Evolutionary conservation across 257 asterid genomes (phyloP).

Genomic region (Nicotiana benthamiana): DNA sequence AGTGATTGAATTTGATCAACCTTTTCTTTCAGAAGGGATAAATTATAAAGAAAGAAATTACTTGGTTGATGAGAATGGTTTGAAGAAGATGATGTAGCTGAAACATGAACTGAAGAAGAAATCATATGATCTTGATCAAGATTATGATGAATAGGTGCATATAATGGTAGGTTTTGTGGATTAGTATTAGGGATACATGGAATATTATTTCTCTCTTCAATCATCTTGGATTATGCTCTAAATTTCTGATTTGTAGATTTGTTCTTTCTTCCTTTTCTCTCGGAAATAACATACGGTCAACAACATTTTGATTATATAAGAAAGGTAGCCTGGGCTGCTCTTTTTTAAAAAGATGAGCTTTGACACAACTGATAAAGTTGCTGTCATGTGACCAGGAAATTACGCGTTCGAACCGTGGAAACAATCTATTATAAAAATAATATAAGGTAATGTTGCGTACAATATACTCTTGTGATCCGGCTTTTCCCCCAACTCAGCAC

Average conservation of each 20-base stretch:
- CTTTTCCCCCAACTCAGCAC: no score
- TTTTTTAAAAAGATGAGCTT: no score
- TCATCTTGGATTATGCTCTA: conserved; percentile 19
- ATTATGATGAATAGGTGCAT: conserved; percentile 7
- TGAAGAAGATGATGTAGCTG: no score
- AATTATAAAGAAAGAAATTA: conserved; percentile 44
- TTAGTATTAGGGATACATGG: conserved; percentile 32
- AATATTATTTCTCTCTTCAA: conserved; percentile 14
- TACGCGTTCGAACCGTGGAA: no score
- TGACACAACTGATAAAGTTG: no score
- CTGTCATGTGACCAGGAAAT: no score
- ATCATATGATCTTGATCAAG: conserved; percentile 14
- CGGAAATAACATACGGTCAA: neutral
- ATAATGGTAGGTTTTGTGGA: conserved; percentile 25
- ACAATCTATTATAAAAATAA: no score
- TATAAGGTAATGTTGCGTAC: no score
- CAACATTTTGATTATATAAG: neutral
- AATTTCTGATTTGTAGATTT: neutral
- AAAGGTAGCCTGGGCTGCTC: neutral
- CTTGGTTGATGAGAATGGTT: conserved; percentile 17
- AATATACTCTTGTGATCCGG: no score
- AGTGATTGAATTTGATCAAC: conserved; percentile 57
- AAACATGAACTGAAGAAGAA: conserved; percentile 18
- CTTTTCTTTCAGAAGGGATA: conserved; percentile 53
- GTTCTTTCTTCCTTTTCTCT: neutral